Percentiles rank a stretch among this genome's conserved stretches.
Evolutionary conservation across 1,139 yeast species (phyloP).

Genomic region (Blastobotrys apis): DNA sequence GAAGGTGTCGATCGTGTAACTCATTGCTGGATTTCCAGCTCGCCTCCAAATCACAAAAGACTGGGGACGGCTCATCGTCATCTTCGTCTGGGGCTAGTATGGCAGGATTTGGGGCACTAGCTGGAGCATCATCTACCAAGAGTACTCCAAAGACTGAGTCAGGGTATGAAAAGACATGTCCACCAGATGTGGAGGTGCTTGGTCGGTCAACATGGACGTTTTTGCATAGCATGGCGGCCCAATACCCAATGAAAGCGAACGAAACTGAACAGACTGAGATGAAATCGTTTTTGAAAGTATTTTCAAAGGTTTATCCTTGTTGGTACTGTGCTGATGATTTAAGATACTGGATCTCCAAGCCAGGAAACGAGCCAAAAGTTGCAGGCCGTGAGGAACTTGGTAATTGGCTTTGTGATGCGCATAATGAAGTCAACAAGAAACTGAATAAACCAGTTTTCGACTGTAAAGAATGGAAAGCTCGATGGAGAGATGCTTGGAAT

Average conservation of each 20-base stretch:
- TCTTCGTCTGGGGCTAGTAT: conserved; percentile 13
- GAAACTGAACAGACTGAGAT: conserved; percentile 63
- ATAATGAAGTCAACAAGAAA: conserved; percentile 81
- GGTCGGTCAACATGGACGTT: conserved; percentile 94
- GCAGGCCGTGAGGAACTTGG: conserved; percentile 75
- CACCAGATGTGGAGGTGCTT: conserved; percentile 78
- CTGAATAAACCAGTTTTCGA: conserved; percentile 82
- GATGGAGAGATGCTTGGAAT: conserved; percentile 64
- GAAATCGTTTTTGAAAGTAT: conserved; percentile 61
- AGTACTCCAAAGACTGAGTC: conserved; percentile 9
- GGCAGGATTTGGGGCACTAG: conserved; percentile 20
- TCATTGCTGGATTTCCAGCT: conserved; percentile 68
- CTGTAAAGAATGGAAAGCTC: conserved; percentile 82
- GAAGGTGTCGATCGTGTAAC: conserved; percentile 77
- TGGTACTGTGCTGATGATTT: conserved; percentile 92
- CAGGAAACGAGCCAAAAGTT: conserved; percentile 59
- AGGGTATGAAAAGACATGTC: conserved; percentile 48
- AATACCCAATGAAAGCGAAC: conserved; percentile 70
- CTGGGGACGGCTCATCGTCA: conserved; percentile 5
- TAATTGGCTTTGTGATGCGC: conserved; percentile 91
- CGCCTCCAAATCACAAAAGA: conserved; percentile 36
- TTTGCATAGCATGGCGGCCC: conserved; percentile 85
- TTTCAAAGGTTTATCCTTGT: conserved; percentile 87
- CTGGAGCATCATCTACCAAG: conserved; percentile 14
- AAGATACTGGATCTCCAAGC: conserved; percentile 50